Evolutionary conservation across 2,329 filamentous ascomycete species (phyloP), one percentile per base, ranked within the genome.

Genomic region (Claviceps spartinae): DNA sequence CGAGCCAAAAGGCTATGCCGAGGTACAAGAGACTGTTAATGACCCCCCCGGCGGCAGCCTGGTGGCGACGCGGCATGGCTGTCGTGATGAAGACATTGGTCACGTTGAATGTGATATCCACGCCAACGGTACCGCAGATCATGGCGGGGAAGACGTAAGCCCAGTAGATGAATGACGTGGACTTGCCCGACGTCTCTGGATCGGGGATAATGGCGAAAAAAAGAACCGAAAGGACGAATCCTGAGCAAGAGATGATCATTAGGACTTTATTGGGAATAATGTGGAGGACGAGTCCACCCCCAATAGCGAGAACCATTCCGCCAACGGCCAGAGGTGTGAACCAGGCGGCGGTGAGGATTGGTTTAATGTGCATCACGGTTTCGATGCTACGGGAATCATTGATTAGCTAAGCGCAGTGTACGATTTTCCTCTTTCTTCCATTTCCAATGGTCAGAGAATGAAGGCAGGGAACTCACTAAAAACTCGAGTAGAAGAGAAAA

Each of bases 61-160:
- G 86, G 48, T 81, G 73, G 13, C 77, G 73, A 4, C 72, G 72
- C 0, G 85, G 83, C 56, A 89, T 71, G 14, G 77, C 78, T 0
- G 85, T 88, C 0, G 85, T 88, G 63, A 88, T 85, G 66, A 86
- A 90, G 54, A 90, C 77, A 60, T 85, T 89, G 18, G 82, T 78
- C 1, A 89, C 77, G 61, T 84, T 88, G 67, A 83, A 89, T 6
- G 80, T 81, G 51, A 89, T 80, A 60, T 91, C 86, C 54, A 89
- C 81, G 18, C 83, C 85, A 37, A 89, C 71, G 0, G 86, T 90
- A 13, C 75, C 76, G 56, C 81, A 79, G 3, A 84, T 63, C 81
- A 85, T 85, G 51, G 79, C 70, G 0, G 85, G 83, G 60, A 90
- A 88, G 22, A 87, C 73, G 60, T 78, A 89, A 0, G 82, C 77